A percentile compares a stretch with the other conserved stretches of the same genome.
Evolutionary conservation across 495 filamentous ascomycete species (phyloP).

Genomic region (Penicillium crystallinum): DNA sequence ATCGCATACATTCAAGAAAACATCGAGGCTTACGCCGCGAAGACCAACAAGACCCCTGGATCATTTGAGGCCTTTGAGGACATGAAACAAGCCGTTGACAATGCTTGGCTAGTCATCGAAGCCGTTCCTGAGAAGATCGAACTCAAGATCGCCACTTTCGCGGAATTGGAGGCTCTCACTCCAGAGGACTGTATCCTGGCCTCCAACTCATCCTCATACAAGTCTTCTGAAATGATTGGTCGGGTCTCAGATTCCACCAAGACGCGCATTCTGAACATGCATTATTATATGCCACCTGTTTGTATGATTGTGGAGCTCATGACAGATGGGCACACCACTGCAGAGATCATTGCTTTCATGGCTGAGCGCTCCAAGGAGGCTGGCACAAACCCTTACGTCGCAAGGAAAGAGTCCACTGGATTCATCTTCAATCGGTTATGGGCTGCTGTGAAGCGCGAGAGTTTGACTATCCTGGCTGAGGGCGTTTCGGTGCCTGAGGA

Average conservation of each 20-base stretch:
- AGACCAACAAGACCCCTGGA: constrained; percentile 26
- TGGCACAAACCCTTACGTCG: constrained; percentile 37
- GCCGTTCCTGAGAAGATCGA: constrained; percentile 49
- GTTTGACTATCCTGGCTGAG: constrained; percentile 40
- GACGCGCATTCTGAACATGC: constrained; percentile 39
- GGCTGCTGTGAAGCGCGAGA: constrained; percentile 51
- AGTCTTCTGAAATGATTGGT: constrained; percentile 39
- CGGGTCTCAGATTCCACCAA: constrained; percentile 32
- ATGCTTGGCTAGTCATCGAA: constrained; percentile 49
- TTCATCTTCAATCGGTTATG: constrained; percentile 51
- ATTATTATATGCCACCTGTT: constrained; percentile 45
- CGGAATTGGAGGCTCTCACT: constrained; percentile 37
- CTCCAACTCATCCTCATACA: constrained; percentile 48
- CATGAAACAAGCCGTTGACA: constrained; percentile 33
- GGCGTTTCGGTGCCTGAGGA: constrained; percentile 40
- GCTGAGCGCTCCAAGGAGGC: constrained; percentile 30
- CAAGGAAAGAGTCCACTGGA: constrained; percentile 41
- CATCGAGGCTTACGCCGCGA: constrained; percentile 26
- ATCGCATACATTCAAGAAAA: constrained; percentile 37
- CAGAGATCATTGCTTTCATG: constrained; percentile 40
- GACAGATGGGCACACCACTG: constrained; percentile 43
- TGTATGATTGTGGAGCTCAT: constrained; percentile 47
- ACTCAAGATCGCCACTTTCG: constrained; percentile 47
- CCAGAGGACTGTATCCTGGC: constrained; percentile 47
- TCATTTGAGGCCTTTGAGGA: constrained; percentile 25